Base-by-base conservation (phyloP, 2,329 filamentous ascomycete species). In the Ascochyta rabiei region DNA sequence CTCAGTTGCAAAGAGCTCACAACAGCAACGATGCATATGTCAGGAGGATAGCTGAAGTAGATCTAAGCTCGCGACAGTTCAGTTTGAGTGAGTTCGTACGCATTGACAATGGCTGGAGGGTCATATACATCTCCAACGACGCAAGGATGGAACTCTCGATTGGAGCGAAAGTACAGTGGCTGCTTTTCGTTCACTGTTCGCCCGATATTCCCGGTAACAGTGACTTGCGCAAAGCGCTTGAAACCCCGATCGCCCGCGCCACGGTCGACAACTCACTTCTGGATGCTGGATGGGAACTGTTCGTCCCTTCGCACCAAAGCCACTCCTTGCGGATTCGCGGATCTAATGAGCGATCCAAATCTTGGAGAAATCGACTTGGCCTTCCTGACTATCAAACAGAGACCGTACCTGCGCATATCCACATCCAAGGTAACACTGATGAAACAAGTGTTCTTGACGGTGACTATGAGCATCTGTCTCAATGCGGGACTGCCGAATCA, bases 401-500 rank as follows among this genome's bases (percentile, higher is more conserved):
- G 44, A 76, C 73, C 43, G 67, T 85, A 2, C 82, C 79, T 65
- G 67, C 71, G 5, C 55, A 66, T 1, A 68, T 86, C 2, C 53
- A 69, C 1, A 67, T 87, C 2, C 61, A 74, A 13, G 15, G 64
- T 76, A 7, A 73, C 74, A 19, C 41, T 62, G 19, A 44, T 1
- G 35, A 53, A 13, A 21, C 31, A 3, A 15, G 48, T 4, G 71
- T 80, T 46, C 66, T 87, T 10, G 67, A 66, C 2, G 86, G 86
- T 2, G 65, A 65, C 0, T 89, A 86, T 60, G 60, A 75, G 6
- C 72, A 80, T 9, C 71, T 85, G 1, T 80, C 78, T 10, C 70
- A 82, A 6, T 89, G 86, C 61, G 86, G 84, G 5, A 86, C 82
- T 4, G 80, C 86, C 0, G 78, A 73, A 19, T 76, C 79, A 15